phyloP scores from a whole-genome alignment of 2,329 filamentous ascomycete species.

The Penicillium palitans region DNA sequence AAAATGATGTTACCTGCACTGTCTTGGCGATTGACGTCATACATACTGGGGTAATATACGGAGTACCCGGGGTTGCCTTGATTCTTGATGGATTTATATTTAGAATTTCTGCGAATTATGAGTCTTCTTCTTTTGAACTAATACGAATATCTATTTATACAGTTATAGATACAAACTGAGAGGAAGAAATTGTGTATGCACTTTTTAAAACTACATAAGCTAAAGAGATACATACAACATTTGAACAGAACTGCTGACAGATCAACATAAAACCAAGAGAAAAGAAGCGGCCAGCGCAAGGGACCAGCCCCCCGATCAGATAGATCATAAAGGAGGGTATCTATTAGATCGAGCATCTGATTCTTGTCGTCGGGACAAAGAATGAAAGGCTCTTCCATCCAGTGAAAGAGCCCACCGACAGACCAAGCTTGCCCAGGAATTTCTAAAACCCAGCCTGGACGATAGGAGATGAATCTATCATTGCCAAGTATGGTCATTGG shows the following conservation, averaged over 20 bases:
- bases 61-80: not conserved
- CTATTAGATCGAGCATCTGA: constrained; percentile 49
- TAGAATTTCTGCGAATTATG: not conserved
- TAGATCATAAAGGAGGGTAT: constrained; percentile 27
- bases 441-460: constrained; percentile 48
- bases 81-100: not conserved
- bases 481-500: constrained; percentile 12
- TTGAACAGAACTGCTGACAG: constrained; percentile 16
- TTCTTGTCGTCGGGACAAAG: constrained; percentile 42
- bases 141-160: not conserved
- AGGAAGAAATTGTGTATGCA: constrained; percentile 15
- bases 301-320: constrained; percentile 42
- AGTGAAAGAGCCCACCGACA: constrained; percentile 28
- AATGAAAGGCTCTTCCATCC: constrained; percentile 26
- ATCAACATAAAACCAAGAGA: constrained; percentile 18
- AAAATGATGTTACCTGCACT: not conserved
- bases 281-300: constrained; percentile 27
- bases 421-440: constrained; percentile 39
- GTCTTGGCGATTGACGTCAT: constrained; percentile 9
- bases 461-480: constrained; percentile 57
- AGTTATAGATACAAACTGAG: not conserved
- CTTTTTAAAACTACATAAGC: constrained; percentile 16
- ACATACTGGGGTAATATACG: not conserved
- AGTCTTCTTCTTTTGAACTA: too few relatives aligned
- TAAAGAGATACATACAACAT: constrained; percentile 19